These are phyloP conservation scores for Trichoderma endophyticum DNA, from an alignment of 2,329 filamentous ascomycete genomes.

Conservation along the genomic window DNA sequence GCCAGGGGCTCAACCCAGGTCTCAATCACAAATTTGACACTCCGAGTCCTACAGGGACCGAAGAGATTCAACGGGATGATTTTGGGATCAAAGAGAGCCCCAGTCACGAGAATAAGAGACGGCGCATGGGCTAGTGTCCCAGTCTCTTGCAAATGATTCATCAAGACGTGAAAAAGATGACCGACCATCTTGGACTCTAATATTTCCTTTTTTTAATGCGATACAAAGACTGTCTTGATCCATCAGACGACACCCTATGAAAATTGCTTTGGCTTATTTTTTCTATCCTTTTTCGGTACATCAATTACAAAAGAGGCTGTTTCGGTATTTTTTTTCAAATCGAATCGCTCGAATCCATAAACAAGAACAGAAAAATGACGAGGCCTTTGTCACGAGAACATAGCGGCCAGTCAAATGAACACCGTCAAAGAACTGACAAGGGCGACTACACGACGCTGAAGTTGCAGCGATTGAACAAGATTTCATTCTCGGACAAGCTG, in stretches of 20 bases:
- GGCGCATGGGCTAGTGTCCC: slow-evolving; percentile 33
- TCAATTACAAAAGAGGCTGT: neutral
- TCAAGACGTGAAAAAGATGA: neutral
- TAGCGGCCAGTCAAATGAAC: neutral
- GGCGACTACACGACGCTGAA: neutral
- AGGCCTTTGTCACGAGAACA: neutral
- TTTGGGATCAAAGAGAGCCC: slow-evolving; percentile 29
- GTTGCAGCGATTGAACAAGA: neutral
- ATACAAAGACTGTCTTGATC: neutral
- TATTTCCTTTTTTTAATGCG: neutral
- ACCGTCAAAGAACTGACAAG: neutral
- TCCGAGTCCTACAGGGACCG: slow-evolving; percentile 47
- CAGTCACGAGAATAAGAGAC: slow-evolving; percentile 36
- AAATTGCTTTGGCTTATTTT: neutral
- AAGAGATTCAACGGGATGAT: slow-evolving; percentile 49
- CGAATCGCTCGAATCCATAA: neutral
- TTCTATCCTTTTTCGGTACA: neutral
- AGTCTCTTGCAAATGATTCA: neutral
- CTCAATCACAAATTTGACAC: slow-evolving; percentile 28
- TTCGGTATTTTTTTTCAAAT: neutral
- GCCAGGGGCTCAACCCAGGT: neutral
- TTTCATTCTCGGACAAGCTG: neutral
- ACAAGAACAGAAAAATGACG: neutral
- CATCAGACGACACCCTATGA: neutral
- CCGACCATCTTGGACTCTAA: neutral